These are phyloP conservation scores for Xylaria palmicola DNA, from an alignment of 495 filamentous ascomycete species.

Conservation along the genomic window DNA sequence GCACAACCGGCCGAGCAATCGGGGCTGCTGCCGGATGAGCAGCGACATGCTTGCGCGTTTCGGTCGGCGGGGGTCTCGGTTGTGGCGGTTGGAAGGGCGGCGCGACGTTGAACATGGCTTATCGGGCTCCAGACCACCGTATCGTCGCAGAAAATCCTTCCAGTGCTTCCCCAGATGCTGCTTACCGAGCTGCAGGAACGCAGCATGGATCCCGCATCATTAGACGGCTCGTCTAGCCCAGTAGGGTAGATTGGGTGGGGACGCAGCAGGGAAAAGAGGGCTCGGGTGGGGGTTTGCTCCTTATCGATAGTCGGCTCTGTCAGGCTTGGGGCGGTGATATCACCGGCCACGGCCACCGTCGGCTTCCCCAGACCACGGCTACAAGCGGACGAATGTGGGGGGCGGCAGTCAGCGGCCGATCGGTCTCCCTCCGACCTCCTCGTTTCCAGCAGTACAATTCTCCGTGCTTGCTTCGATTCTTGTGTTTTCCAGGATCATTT, in stretches of 20 bases:
- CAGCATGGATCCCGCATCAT: slow-evolving; percentile 8
- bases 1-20: slow-evolving; percentile 42
- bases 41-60: slow-evolving; percentile 13
- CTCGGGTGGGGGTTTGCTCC: not conserved
- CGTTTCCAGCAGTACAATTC: slow-evolving; percentile 18
- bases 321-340: not conserved
- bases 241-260: too few species aligned
- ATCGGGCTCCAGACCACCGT: slow-evolving; percentile 8
- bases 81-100: not conserved
- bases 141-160: slow-evolving; percentile 1
- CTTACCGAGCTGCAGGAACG: slow-evolving; percentile 16
- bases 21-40: slow-evolving; percentile 18
- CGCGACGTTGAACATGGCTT: not conserved
- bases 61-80: slow-evolving; percentile 18
- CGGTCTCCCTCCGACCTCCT: slow-evolving; percentile 17
- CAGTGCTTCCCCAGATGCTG: slow-evolving; percentile 11
- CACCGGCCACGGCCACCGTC: slow-evolving; percentile 22
- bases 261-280: not conserved
- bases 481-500: not conserved
- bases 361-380: slow-evolving; percentile 35
- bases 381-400: slow-evolving; percentile 31
- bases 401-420: slow-evolving; percentile 12
- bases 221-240: not conserved
- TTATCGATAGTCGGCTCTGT: slow-evolving; percentile 4
- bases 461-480: slow-evolving; percentile 11